Evolutionary conservation across 2,329 filamentous ascomycete genomes (phyloP).

Genomic region (Fusarium sp.): DNA sequence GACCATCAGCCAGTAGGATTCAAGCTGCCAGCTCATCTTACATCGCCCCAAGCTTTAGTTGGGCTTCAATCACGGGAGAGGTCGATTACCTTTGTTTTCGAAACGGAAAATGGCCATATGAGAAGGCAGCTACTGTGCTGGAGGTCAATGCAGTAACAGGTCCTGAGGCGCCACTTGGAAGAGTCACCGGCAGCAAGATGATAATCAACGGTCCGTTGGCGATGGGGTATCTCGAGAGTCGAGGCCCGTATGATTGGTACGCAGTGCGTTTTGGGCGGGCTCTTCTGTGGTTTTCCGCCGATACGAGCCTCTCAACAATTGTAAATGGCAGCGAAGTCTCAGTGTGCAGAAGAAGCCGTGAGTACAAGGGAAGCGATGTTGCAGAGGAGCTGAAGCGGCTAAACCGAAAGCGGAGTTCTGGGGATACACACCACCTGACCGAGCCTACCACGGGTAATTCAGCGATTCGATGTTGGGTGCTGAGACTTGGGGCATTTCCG

Average conservation of each 20-base stretch:
- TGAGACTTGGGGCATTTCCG: conserved; percentile 24
- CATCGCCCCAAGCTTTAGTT: conserved; percentile 38
- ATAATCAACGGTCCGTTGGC: conserved; percentile 13
- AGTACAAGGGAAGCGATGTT: background rate
- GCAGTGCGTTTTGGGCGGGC: background rate
- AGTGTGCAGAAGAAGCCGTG: conserved; percentile 12
- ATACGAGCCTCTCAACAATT: conserved; percentile 18
- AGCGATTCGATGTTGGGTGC: conserved; percentile 22
- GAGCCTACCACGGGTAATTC: background rate
- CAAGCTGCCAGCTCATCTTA: conserved; percentile 1
- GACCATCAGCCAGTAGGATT: background rate
- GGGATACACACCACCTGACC: background rate
- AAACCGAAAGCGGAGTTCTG: background rate
- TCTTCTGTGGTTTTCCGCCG: background rate
- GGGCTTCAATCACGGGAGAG: conserved; percentile 36
- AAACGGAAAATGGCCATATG: conserved; percentile 26
- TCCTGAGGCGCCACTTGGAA: conserved; percentile 20
- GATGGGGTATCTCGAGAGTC: background rate
- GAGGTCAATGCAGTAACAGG: background rate
- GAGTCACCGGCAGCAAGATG: conserved; percentile 12
- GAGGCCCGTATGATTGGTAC: background rate
- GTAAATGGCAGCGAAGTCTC: background rate
- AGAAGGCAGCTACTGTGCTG: conserved; percentile 13
- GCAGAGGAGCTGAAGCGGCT: background rate
- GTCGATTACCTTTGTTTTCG: conserved; percentile 39